These are phyloP conservation scores for Neospora caninum DNA, from an alignment of 169 alveolate genomes.

Conservation along the genomic window DNA sequence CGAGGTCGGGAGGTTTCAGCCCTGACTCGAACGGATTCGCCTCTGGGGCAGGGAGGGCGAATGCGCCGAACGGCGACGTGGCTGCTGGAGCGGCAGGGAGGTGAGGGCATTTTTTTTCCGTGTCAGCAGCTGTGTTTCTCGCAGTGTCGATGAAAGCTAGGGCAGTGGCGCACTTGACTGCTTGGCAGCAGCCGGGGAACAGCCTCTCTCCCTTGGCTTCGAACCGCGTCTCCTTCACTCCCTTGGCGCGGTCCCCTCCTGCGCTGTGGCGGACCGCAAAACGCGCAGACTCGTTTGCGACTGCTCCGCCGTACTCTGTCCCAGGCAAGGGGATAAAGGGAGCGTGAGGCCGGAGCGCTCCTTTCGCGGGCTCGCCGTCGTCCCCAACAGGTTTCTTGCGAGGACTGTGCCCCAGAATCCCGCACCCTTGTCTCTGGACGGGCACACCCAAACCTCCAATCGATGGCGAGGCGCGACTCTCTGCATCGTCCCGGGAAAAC, in stretches of 20 bases:
- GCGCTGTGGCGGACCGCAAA: too few relatives aligned
- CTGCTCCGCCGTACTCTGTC: too few relatives aligned
- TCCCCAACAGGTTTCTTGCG: too few relatives aligned
- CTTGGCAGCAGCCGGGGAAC: neutral
- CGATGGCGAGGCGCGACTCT: too few relatives aligned
- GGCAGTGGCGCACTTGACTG: neutral
- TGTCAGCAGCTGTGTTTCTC: neutral
- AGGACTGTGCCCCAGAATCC: neutral
- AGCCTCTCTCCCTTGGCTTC: too few relatives aligned
- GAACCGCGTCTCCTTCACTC: too few relatives aligned
- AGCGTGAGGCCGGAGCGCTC: too few relatives aligned
- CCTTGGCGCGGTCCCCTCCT: too few relatives aligned
- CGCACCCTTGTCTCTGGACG: neutral
- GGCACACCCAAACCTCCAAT: neutral
- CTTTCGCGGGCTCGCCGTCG: too few relatives aligned
- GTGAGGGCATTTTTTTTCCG: neutral
- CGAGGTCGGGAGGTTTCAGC: neutral
- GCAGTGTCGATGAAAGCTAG: neutral
- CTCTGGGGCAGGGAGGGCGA: neutral
- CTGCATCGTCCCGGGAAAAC: too few relatives aligned
- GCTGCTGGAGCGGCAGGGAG: neutral
- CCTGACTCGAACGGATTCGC: neutral
- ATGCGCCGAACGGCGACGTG: neutral
- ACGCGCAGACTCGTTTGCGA: too few relatives aligned
- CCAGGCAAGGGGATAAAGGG: too few relatives aligned